Base-by-base conservation (phyloP, 2,329 filamentous ascomycete genomes). In the Pseudocercospora fijiensis region DNA sequence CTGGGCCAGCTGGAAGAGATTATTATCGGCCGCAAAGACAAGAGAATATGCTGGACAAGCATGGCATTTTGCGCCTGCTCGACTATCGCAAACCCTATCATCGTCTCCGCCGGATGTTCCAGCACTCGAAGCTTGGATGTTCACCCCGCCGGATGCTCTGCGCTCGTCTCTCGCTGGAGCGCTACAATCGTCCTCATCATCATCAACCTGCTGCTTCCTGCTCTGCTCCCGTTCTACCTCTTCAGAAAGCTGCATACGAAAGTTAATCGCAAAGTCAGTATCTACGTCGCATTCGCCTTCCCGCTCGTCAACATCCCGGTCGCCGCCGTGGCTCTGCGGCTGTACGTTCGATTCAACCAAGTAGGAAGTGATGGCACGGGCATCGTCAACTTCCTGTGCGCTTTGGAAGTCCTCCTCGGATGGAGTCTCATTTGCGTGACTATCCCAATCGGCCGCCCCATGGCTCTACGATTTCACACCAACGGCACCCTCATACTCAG, bases 401-500 rank as follows among this genome's bases (percentile, higher is more conserved):
- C 24, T 37, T 26, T 52, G 16, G 37, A 60, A 30, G 43, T 52
- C 24, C 20, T 60, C 4, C 57, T 60, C 4, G 43, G 57, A 24
- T 60, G 57, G 57, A n/a, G 37, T n/a, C 28, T 60, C 22, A 60
- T 60, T 11, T 28, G 37, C 22, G 37, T 28, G 1, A 60, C 43
- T 1, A 60, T 60, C 8, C 57, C 43, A 5, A 51, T 60, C 8
- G 57, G 24, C n/a, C 49, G 49, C 28, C 49, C 49, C 1, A 60
- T 49, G 43, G 57, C 57, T 33, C n/a, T 60, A 16, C 22, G 49
- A 16, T 41, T 57, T 30, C 55, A 57, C 9, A 57, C 55, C 3
- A 37, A 57, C n/a, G 55, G 55, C 22, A 57, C 55, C 3, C 37
- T 57, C 26, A 41, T 57, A 28, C 55, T 57, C 55, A 57, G 37